phyloP scores from a whole-genome alignment of 2,329 filamentous ascomycete genomes.

The Neurospora sp. region DNA sequence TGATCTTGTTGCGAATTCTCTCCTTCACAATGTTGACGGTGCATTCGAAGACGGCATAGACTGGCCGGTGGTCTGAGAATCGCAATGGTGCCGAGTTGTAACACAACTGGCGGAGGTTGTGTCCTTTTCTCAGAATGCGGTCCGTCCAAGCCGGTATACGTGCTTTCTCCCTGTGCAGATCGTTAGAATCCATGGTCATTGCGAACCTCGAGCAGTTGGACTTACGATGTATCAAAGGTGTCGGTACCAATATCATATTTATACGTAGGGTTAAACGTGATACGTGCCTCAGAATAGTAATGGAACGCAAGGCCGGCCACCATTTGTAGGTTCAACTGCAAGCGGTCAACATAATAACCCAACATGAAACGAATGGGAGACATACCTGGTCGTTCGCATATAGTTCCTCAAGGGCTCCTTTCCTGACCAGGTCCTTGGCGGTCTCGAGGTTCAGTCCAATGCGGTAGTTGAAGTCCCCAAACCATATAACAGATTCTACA shows the following conservation, averaged over 20 bases:
- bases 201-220: slow-evolving; percentile 6
- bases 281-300: slow-evolving; percentile 82
- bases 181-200: slow-evolving; percentile 21
- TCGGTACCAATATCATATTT: slow-evolving; percentile 88
- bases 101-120: slow-evolving; percentile 69
- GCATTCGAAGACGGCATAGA: slow-evolving; percentile 83
- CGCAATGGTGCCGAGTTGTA: slow-evolving; percentile 75
- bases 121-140: slow-evolving; percentile 78
- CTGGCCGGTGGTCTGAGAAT: slow-evolving; percentile 94
- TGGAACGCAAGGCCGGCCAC: slow-evolving; percentile 81
- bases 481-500: slow-evolving; percentile 71
- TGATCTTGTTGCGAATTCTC: slow-evolving; percentile 58
- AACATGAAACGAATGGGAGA: background rate
- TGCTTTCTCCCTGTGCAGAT: slow-evolving; percentile 64
- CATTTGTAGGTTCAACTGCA: slow-evolving; percentile 87
- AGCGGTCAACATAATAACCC: background rate
- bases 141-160: slow-evolving; percentile 97
- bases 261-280: slow-evolving; percentile 88
- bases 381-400: slow-evolving; percentile 84
- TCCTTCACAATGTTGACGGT: slow-evolving; percentile 75
- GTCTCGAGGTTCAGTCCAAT: slow-evolving; percentile 76
- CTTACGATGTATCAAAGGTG: slow-evolving; percentile 81
- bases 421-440: slow-evolving; percentile 64
- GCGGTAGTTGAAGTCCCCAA: slow-evolving; percentile 97
- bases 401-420: slow-evolving; percentile 63